Conservation (phyloP, 139 green algal species). For the Picochlorum sp. region DNA sequence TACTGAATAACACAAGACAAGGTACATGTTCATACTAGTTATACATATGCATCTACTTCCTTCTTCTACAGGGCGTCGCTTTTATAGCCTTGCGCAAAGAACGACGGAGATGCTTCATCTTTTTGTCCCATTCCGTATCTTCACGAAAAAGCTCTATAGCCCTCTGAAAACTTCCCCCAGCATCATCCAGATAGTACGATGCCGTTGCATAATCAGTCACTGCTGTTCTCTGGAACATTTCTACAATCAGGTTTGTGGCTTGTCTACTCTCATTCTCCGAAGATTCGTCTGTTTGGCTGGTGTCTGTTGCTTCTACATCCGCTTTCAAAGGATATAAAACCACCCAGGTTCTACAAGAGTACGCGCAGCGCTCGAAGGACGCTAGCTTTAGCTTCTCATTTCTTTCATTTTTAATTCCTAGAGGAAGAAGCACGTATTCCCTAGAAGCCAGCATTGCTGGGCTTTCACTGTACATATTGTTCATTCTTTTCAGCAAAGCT, state of each 20-base stretch:
- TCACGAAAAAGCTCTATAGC: constrained; percentile 9
- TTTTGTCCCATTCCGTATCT: not conserved
- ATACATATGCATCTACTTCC: too few relatives aligned
- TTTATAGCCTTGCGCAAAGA: not conserved
- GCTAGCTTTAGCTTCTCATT: too few relatives aligned
- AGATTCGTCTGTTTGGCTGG: not conserved
- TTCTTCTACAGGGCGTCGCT: not conserved
- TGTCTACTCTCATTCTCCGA: not conserved
- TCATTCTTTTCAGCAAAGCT: too few relatives aligned
- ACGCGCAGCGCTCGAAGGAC: too few relatives aligned
- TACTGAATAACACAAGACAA: too few relatives aligned
- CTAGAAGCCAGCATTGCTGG: too few relatives aligned
- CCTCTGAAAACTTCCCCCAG: constrained; percentile 17
- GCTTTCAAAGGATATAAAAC: not conserved
- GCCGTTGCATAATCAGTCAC: constrained; percentile 27
- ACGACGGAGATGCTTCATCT: not conserved
- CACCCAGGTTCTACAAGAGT: too few relatives aligned
- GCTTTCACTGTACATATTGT: too few relatives aligned
- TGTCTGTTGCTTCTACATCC: not conserved
- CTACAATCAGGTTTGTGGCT: too few relatives aligned
- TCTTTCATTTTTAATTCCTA: too few relatives aligned
- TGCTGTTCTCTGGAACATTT: constrained; percentile 13
- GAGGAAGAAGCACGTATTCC: too few relatives aligned
- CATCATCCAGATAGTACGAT: constrained; percentile 31
- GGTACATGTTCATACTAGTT: too few relatives aligned